phyloP scores from a whole-genome alignment of 1,284 basidiomycete species.

The Malassezia equina region DNA sequence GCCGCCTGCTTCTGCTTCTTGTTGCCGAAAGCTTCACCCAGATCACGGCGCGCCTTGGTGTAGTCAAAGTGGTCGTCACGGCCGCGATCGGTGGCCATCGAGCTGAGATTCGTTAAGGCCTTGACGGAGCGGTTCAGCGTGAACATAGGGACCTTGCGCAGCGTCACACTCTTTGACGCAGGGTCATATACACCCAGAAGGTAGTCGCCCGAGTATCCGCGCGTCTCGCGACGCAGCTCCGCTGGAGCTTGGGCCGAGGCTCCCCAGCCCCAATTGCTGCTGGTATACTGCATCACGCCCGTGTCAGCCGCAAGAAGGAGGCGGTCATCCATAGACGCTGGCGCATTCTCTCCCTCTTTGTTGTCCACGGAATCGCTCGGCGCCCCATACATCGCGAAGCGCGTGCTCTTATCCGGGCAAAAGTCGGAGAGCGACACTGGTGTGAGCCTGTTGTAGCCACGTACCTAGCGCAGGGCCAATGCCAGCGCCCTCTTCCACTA shows the following conservation, averaged over 20 bases:
- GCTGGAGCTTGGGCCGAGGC: constrained; percentile 18
- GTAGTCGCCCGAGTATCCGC: constrained; percentile 43
- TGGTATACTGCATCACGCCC: constrained; percentile 31
- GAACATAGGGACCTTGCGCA: constrained; percentile 38
- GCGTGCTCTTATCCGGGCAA: not conserved
- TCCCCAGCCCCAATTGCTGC: constrained; percentile 26
- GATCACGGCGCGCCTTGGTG: constrained; percentile 28
- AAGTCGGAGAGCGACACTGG: constrained; percentile 13
- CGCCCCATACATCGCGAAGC: constrained; percentile 10
- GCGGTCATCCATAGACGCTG: constrained; percentile 19
- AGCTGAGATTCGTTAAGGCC: constrained; percentile 26
- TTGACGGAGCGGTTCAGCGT: constrained; percentile 34
- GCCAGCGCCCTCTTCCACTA: not conserved
- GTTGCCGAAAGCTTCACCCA: constrained; percentile 46
- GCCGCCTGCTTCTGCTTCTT: constrained; percentile 42
- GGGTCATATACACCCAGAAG: constrained; percentile 43
- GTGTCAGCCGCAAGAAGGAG: constrained; percentile 36
- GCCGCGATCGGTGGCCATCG: constrained; percentile 22
- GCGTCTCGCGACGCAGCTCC: constrained; percentile 25
- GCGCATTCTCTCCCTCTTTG: not conserved
- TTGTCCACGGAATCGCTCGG: not conserved
- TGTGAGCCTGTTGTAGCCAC: not conserved
- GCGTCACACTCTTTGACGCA: constrained; percentile 29
- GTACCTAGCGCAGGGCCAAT: constrained; percentile 11
- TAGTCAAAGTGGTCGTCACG: constrained; percentile 27